Percentiles rank a stretch among this genome's conserved stretches.
These are phyloP conservation scores for Lentinula novae-zelandiae DNA, from an alignment of 1,284 basidiomycete genomes.

Conservation along the genomic window DNA sequence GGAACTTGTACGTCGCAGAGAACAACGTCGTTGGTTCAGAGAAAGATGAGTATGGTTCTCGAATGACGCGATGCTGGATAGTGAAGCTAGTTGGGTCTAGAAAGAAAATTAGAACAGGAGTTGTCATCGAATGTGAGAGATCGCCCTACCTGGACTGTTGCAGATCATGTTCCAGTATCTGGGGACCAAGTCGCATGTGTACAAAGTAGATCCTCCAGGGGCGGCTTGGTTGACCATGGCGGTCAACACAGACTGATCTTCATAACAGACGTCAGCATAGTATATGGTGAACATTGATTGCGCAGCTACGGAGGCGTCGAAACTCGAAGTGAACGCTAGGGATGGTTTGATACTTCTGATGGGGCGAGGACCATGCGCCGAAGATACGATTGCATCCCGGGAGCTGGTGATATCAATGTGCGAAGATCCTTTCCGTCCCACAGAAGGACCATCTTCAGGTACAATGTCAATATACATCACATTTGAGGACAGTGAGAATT, in stretches of 20 bases:
- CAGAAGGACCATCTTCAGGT: constrained; percentile 25
- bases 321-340: constrained; percentile 51
- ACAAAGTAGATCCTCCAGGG: constrained; percentile 39
- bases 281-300: constrained; percentile 54
- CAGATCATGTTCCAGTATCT: constrained; percentile 56
- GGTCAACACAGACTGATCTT: constrained; percentile 41
- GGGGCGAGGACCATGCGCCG: constrained; percentile 44
- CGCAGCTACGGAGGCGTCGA: constrained; percentile 33
- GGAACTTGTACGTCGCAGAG: constrained; percentile 51
- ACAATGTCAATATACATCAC: constrained; percentile 57
- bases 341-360: constrained; percentile 59
- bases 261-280: constrained; percentile 31
- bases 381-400: constrained; percentile 23
- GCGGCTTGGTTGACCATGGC: constrained; percentile 30
- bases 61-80: constrained; percentile 52
- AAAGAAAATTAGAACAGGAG: constrained; percentile 1
- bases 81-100: constrained; percentile 58
- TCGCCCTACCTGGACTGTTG: constrained; percentile 43
- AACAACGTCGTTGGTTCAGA: constrained; percentile 33
- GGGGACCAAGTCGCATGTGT: constrained; percentile 56
- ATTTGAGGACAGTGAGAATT: constrained; percentile 24
- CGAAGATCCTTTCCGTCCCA: constrained; percentile 1
- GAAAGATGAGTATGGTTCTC: constrained; percentile 22
- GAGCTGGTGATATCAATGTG: constrained; percentile 9
- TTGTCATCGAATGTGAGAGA: not conserved